These are phyloP conservation scores for Penicillium griseofulvum DNA, from an alignment of 2,329 filamentous ascomycete genomes.

Conservation along the genomic window DNA sequence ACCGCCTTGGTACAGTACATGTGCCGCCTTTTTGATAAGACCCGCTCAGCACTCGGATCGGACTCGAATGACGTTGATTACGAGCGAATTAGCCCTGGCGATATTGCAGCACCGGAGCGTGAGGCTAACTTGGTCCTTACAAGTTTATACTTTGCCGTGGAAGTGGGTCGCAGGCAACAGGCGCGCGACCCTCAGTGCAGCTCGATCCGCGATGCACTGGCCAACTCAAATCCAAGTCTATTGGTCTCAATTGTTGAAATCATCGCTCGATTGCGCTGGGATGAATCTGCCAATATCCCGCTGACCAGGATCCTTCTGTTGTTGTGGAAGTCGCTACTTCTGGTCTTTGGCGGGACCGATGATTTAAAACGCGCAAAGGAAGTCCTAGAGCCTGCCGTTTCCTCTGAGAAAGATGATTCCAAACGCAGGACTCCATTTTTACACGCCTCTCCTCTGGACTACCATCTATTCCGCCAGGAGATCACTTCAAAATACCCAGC, in stretches of 20 bases:
- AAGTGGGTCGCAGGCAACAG: constrained; percentile 41
- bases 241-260: constrained; percentile 70
- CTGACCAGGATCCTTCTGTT: constrained; percentile 74
- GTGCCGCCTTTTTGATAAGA: constrained; percentile 40
- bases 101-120: constrained; percentile 38
- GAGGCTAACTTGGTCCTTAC: constrained; percentile 46
- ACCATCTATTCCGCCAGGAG: constrained; percentile 93
- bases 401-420: constrained; percentile 44
- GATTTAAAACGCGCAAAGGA: constrained; percentile 73
- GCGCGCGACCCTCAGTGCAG: constrained; percentile 22
- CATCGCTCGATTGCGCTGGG: constrained; percentile 69
- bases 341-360: constrained; percentile 76
- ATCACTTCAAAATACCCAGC: constrained; percentile 97
- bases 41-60: constrained; percentile 24
- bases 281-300: constrained; percentile 53
- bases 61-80: constrained; percentile 29
- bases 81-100: constrained; percentile 34
- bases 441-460: constrained; percentile 90
- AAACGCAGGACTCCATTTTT: constrained; percentile 71
- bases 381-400: constrained; percentile 58
- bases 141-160: constrained; percentile 43
- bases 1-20: constrained; percentile 38
- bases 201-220: constrained; percentile 39
- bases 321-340: constrained; percentile 86
- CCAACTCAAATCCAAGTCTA: constrained; percentile 63